Conservation (phyloP, 352 stramenopile genomes). For the Globisporangium alternatum region DNA sequence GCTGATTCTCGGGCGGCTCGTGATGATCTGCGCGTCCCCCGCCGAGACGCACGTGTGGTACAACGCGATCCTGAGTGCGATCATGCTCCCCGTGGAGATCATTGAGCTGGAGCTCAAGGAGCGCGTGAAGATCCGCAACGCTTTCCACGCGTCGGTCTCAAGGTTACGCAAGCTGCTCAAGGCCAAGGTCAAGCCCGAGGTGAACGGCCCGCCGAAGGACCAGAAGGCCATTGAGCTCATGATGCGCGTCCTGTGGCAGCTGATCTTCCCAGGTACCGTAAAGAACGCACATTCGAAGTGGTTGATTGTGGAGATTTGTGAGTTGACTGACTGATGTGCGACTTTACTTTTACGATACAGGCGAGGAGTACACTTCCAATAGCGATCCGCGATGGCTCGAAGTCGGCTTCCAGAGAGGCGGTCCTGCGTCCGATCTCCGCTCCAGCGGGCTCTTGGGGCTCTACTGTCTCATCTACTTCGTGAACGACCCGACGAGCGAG, state of each 20-base stretch:
- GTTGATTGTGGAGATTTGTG: background rate
- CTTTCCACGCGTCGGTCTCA: conserved; percentile 62
- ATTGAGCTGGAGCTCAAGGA: conserved; percentile 79
- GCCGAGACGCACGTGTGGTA: conserved; percentile 69
- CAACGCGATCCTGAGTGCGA: conserved; percentile 60
- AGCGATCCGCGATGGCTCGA: conserved; percentile 76
- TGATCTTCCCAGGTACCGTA: conserved; percentile 41
- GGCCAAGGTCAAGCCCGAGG: conserved; percentile 74
- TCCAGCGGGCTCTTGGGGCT: conserved; percentile 82
- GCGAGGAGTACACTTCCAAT: conserved; percentile 68
- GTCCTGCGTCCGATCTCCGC: conserved; percentile 75
- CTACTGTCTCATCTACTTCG: conserved; percentile 85
- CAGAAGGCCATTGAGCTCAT: conserved; percentile 76
- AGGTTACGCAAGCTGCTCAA: conserved; percentile 74
- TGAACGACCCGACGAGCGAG: conserved; percentile 55
- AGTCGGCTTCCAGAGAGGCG: conserved; percentile 79
- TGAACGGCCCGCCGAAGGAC: conserved; percentile 63
- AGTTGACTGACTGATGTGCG: conserved; percentile 3
- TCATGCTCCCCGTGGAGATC: conserved; percentile 58
- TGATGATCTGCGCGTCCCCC: conserved; percentile 48
- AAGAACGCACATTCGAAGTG: background rate
- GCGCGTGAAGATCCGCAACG: conserved; percentile 63
- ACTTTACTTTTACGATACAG: background rate
- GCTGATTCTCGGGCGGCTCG: conserved; percentile 59
- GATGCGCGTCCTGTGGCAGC: conserved; percentile 68